Evolutionary conservation across 129 eudicot genomes (phyloP), one percentile per base, ranked within the genome.

Genomic region (Solidago caesia): DNA sequence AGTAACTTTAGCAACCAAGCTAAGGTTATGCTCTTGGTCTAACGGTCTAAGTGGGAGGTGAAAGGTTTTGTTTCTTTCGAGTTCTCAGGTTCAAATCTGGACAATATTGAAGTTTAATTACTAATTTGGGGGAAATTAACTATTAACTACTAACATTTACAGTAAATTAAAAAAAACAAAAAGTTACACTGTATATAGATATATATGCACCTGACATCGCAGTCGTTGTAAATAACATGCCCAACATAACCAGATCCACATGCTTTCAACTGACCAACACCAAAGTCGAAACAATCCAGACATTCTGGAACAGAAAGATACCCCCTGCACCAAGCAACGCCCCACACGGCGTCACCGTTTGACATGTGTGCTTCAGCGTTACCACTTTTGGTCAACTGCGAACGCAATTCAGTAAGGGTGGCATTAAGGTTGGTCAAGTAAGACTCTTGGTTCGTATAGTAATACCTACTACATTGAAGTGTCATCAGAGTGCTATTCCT

Each of bases 201-300:
- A 21, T 21, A 21, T 21, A 21, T 21, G 39, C 16, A 72, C 85
- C 88, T 84, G 71, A 84, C 80, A 64, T 76, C 77, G 68, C 88
- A 76, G 60, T 84, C 85, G 62, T 80, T 82, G 57, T 72, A 84
- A 13, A 80, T 71, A 12, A 77, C 88, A 58, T 82, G 85, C 68
- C 83, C 82, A 7, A 77, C 72, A 47, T 81, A 74, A 0, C 70
- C 81, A 47, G 74, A 56, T 14, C 79, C 61, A 79, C 88, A 84
- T 33, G 67, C 69, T 26, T 75, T 55, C 13, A 27, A 11, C 45
- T 78, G 81, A 64, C 46, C 64, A 39, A 81, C 77, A 0, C 82
- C 88, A 46, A 77, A 73, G 79, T 76, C 74, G 53, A 71, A 84
- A 59, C 88, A 84, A 45, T 76, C 70, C 8, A 84, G 6, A 58